Percentiles rank a stretch among this genome's conserved stretches.
Evolutionary conservation across 148 eudicot genomes (phyloP).

Genomic region (Polygonum aviculare): DNA sequence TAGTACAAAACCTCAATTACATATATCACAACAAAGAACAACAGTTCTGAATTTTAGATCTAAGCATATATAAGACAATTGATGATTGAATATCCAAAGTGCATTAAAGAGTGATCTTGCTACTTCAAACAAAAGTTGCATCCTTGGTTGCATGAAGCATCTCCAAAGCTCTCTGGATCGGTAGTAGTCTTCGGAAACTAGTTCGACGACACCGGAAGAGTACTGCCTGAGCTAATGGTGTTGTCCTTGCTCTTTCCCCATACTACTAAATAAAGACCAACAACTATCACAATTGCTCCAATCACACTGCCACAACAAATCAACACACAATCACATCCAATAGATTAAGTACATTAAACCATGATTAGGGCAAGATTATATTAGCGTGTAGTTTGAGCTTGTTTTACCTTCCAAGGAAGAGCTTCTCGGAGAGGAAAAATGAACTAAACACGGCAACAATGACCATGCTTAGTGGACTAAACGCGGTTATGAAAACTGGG

Average conservation of each 20-base stretch:
- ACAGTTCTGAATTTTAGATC: too few species aligned
- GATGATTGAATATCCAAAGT: too few species aligned
- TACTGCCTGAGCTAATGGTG: background rate
- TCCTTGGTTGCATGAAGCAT: background rate
- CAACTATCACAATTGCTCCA: constrained; percentile 1
- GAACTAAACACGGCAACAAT: constrained; percentile 61
- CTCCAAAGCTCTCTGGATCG: background rate
- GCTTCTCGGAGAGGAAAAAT: constrained; percentile 50
- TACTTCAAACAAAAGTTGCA: background rate
- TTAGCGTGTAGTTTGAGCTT: background rate
- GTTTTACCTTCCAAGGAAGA: constrained; percentile 31
- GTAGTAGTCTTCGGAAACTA: background rate
- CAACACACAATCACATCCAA: background rate
- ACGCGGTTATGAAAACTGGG: constrained; percentile 81
- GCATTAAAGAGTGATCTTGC: too few species aligned
- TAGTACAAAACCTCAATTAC: too few species aligned
- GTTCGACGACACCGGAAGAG: constrained; percentile 14
- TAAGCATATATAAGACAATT: too few species aligned
- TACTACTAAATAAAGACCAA: background rate
- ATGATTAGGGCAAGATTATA: too few species aligned
- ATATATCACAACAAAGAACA: too few species aligned
- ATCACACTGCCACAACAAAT: background rate
- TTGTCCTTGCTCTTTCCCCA: constrained; percentile 6
- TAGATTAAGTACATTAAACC: too few species aligned
- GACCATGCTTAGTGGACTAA: constrained; percentile 70